These are phyloP conservation scores for Cladophialophora immunda DNA, from an alignment of 2,329 filamentous ascomycete species.

Conservation along the genomic window DNA sequence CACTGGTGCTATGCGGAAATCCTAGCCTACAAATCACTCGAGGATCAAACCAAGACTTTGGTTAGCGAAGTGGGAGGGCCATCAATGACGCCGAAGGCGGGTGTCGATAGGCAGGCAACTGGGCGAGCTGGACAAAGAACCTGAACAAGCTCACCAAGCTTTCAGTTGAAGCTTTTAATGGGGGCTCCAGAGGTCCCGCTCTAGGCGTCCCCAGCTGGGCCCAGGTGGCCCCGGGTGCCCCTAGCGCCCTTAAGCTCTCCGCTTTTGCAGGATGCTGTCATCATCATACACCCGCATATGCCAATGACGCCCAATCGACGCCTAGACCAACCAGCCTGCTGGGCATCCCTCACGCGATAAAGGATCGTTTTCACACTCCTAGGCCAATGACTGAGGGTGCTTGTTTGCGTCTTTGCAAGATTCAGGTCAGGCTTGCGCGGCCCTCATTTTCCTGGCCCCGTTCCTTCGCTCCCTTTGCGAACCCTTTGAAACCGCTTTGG, in stretches of 20 bases:
- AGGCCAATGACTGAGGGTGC: not conserved
- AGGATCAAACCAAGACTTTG: not conserved
- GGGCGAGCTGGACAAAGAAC: not conserved
- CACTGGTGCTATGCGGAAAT: not conserved
- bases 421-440: slow-evolving; percentile 6
- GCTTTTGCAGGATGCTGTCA: not conserved
- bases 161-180: not conserved
- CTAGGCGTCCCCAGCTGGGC: not conserved
- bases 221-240: not conserved
- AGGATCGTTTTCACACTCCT: not conserved
- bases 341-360: slow-evolving; percentile 1
- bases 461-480: not conserved
- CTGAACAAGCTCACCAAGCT: slow-evolving; percentile 12
- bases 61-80: not conserved
- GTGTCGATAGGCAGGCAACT: not conserved
- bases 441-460: not conserved
- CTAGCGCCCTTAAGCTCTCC: not conserved
- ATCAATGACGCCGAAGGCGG: not conserved
- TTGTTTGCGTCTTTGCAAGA: not conserved
- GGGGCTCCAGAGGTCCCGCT: not conserved
- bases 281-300: not conserved
- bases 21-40: not conserved
- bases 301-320: not conserved
- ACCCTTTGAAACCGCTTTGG: not conserved
- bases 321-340: not conserved